phyloP scores from a whole-genome alignment of 2,329 filamentous ascomycete genomes.

The Hymenoscyphus albidus region DNA sequence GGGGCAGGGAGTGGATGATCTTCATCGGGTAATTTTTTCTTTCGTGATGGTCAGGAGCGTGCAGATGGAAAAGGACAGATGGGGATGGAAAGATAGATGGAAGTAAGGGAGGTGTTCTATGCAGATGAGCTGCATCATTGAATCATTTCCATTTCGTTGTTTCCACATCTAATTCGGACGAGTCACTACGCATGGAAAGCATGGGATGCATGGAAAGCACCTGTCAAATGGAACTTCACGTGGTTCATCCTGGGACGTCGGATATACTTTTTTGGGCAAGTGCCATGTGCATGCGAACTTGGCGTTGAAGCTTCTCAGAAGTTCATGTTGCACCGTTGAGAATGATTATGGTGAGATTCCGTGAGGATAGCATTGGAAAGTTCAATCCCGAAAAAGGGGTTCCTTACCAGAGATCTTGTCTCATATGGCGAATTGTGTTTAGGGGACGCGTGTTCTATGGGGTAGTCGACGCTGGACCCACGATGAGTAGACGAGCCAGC shows the following conservation, averaged over 20 bases:
- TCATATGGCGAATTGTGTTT: not conserved
- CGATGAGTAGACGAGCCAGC: not conserved
- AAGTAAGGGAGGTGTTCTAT: no score
- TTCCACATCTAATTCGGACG: no score
- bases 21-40: not conserved
- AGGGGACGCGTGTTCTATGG: not conserved
- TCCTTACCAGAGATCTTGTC: not conserved
- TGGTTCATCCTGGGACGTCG: not conserved
- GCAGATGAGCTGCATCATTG: no score
- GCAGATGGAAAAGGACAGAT: no score
- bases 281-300: not conserved
- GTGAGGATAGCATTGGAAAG: not conserved
- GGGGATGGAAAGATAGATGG: no score
- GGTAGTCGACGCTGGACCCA: not conserved
- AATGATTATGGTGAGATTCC: not conserved
- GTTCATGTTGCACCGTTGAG: not conserved
- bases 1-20: not conserved
- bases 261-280: not conserved
- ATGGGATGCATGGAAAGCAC: not conserved
- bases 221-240: not conserved
- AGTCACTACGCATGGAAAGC: not conserved
- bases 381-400: not conserved
- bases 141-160: no score
- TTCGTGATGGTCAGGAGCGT: not conserved
- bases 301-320: not conserved